Conservation (phyloP, 805 yeast species). For the Candida koratica region DNA sequence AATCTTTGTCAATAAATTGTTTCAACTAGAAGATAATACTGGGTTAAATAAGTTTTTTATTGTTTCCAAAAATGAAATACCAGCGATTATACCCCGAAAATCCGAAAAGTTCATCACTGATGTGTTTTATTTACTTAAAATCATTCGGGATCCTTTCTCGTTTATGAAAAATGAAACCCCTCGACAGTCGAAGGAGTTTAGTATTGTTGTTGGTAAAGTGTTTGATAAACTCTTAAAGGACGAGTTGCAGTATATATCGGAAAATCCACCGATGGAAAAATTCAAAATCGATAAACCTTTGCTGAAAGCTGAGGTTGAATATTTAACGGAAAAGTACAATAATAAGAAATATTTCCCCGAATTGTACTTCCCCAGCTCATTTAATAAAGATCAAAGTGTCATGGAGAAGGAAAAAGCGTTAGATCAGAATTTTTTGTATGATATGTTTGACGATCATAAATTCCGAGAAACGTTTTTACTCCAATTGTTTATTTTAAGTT, state of each 20-base stretch:
- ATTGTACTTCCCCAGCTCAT: slow-evolving; percentile 31
- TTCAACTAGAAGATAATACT: slow-evolving; percentile 41
- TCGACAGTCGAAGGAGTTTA: slow-evolving; percentile 18
- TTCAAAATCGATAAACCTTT: slow-evolving; percentile 12
- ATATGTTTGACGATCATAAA: slow-evolving; percentile 24
- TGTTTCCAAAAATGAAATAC: slow-evolving; percentile 24
- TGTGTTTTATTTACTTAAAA: slow-evolving; percentile 24
- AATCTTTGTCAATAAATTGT: slow-evolving; percentile 28
- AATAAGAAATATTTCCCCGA: slow-evolving; percentile 32
- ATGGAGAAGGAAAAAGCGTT: slow-evolving; percentile 18
- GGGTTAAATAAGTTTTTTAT: slow-evolving; percentile 41
- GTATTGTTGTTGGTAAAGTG: slow-evolving; percentile 26
- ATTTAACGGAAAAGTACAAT: slow-evolving; percentile 19
- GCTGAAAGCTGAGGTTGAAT: slow-evolving; percentile 15
- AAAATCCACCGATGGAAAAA: slow-evolving; percentile 4
- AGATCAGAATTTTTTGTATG: slow-evolving; percentile 24
- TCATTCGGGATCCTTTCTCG: slow-evolving; percentile 35
- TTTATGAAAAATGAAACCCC: slow-evolving; percentile 22
- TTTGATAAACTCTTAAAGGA: slow-evolving; percentile 27
- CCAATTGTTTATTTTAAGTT: slow-evolving; percentile 29
- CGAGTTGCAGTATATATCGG: slow-evolving; percentile 18
- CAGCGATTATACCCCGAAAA: slow-evolving; percentile 20
- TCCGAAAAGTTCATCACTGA: slow-evolving; percentile 27
- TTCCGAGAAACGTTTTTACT: slow-evolving; percentile 25
- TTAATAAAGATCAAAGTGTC: slow-evolving; percentile 17